Evolutionary conservation across 371 early-diverging fungal genomes (phyloP).

Genomic region (Zancudomyces culisetae): DNA sequence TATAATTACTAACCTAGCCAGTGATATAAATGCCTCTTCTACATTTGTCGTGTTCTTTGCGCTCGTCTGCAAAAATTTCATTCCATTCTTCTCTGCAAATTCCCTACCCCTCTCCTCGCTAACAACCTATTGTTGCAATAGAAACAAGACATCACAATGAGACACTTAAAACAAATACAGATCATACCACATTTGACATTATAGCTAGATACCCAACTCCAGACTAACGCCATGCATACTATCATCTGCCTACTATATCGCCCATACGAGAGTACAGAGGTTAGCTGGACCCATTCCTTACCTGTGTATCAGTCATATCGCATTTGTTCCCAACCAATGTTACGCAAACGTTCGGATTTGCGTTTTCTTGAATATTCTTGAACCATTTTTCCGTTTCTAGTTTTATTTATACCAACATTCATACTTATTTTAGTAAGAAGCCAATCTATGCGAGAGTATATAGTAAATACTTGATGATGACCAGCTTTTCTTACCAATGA

Average conservation of each 20-base stretch:
- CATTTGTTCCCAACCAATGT: conserved; percentile 97
- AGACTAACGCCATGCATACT: conserved; percentile 47
- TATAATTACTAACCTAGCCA: conserved; percentile 52
- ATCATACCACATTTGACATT: background rate
- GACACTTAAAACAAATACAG: background rate
- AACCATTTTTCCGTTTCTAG: conserved; percentile 95
- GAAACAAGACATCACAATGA: background rate
- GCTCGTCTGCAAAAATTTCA: conserved; percentile 87
- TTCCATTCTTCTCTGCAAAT: conserved; percentile 67
- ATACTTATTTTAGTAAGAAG: background rate
- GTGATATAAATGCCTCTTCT: conserved; percentile 91
- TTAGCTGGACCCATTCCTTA: no score
- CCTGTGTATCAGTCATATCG: conserved; percentile 80
- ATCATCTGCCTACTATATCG: no score
- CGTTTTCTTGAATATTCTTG: conserved; percentile 94
- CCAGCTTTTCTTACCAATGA: conserved; percentile 52
- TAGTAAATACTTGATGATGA: background rate
- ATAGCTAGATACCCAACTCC: background rate
- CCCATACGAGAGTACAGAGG: no score
- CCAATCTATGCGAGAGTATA: background rate
- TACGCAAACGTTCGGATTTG: conserved; percentile 91
- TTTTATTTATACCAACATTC: background rate
- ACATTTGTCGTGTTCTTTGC: conserved; percentile 95
- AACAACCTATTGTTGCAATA: conserved; percentile 29
- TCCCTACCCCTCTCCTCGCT: conserved; percentile 59